Conservation (phyloP, 805 yeast genomes). For the Ascoidea rubescens region DNA sequence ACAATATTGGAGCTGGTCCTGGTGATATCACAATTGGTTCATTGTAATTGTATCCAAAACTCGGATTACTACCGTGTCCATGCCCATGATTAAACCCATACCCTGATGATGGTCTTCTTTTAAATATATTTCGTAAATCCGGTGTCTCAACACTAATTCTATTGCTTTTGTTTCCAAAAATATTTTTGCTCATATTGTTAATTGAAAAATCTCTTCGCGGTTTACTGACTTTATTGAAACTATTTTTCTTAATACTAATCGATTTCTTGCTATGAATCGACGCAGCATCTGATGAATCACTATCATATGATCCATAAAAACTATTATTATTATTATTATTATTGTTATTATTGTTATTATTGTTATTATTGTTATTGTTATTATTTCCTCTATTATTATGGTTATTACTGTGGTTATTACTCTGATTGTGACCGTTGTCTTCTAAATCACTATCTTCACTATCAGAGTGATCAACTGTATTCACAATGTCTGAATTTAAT, state of each 20-base stretch:
- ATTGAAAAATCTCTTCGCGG: background rate
- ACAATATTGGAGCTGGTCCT: slow-evolving; percentile 4
- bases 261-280: no score
- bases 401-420: slow-evolving; percentile 8
- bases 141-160: background rate
- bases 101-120: slow-evolving; percentile 6
- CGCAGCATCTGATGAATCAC: no score
- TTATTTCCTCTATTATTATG: slow-evolving; percentile 1
- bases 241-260: no score
- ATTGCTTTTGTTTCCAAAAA: no score
- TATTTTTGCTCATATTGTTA: no score
- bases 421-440: slow-evolving; percentile 8
- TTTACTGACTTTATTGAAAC: no score
- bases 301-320: background rate
- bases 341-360: no score
- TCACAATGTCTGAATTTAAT: slow-evolving; percentile 18
- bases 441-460: slow-evolving; percentile 15
- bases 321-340: background rate
- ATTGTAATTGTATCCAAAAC: slow-evolving; percentile 2
- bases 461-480: slow-evolving; percentile 13
- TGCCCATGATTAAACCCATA: slow-evolving; percentile 1
- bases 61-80: background rate
- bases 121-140: background rate
- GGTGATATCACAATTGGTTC: slow-evolving; percentile 1
- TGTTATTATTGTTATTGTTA: no score